Conservation (phyloP, 2,329 filamentous ascomycete genomes). For the Malbranchea zuffiana region DNA sequence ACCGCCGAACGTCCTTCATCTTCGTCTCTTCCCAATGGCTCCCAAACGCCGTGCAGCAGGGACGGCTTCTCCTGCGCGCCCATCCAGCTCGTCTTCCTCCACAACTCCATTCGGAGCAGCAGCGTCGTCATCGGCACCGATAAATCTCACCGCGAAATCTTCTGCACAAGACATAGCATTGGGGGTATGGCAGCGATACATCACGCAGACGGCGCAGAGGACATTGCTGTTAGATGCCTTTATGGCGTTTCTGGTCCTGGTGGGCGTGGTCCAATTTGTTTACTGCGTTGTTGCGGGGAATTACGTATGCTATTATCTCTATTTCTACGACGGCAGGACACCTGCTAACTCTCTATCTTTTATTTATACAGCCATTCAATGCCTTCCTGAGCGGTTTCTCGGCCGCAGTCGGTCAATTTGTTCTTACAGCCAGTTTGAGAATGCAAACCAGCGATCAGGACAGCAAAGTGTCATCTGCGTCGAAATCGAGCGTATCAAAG, state of each 20-base stretch:
- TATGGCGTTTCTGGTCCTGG: constrained; percentile 72
- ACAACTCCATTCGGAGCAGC: constrained; percentile 25
- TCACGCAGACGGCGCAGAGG: constrained; percentile 71
- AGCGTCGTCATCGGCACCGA: constrained; percentile 14
- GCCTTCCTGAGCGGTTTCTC: constrained; percentile 93
- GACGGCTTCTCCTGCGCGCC: constrained; percentile 12
- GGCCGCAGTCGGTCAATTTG: constrained; percentile 92
- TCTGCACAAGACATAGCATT: constrained; percentile 48
- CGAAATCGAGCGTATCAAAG: constrained; percentile 19
- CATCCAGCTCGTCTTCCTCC: constrained; percentile 16
- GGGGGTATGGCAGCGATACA: constrained; percentile 68
- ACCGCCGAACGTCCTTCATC: no score
- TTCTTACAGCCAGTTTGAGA: constrained; percentile 77
- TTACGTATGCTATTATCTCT: constrained; percentile 57
- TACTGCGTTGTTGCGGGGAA: constrained; percentile 90
- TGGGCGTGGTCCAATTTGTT: constrained; percentile 81
- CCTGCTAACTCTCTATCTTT: not conserved
- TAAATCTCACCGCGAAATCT: constrained; percentile 30
- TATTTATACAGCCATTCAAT: constrained; percentile 73
- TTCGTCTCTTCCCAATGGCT: constrained; percentile 17
- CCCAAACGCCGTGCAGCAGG: constrained; percentile 24
- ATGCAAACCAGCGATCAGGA: constrained; percentile 66
- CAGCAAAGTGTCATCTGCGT: constrained; percentile 49
- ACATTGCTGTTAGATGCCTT: constrained; percentile 88
- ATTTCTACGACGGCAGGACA: constrained; percentile 1